Conservation (phyloP, 2,329 filamentous ascomycete genomes). For the Fusarium phyllophilum region DNA sequence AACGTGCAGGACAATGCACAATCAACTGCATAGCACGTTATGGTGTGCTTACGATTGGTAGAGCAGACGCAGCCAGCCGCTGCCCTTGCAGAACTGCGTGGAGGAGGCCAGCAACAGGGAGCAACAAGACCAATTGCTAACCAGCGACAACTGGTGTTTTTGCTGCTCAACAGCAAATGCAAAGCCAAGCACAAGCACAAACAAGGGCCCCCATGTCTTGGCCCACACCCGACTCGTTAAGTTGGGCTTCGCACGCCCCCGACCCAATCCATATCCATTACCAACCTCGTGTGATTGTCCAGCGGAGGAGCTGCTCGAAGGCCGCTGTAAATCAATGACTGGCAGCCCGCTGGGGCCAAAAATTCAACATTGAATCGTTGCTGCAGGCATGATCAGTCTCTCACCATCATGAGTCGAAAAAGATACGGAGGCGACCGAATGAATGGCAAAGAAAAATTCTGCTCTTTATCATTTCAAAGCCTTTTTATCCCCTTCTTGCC, state of each 20-base stretch:
- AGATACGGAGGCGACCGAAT: slow-evolving; percentile 11
- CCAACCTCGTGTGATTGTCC: slow-evolving; percentile 5
- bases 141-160: slow-evolving; percentile 8
- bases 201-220: slow-evolving; percentile 23
- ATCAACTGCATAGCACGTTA: slow-evolving; percentile 26
- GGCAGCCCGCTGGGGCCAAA: slow-evolving; percentile 1
- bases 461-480: not conserved
- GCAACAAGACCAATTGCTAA: slow-evolving; percentile 15
- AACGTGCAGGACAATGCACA: slow-evolving; percentile 32
- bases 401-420: slow-evolving; percentile 17
- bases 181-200: slow-evolving; percentile 2
- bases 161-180: slow-evolving; percentile 4
- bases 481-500: not conserved
- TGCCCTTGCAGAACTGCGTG: slow-evolving; percentile 40
- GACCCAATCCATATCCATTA: not conserved
- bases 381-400: slow-evolving; percentile 17
- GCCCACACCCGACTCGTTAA: not conserved
- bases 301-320: slow-evolving; percentile 7
- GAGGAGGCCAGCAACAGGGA: slow-evolving; percentile 26
- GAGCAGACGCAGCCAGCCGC: slow-evolving; percentile 42
- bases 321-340: slow-evolving; percentile 7
- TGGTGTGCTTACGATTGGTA: slow-evolving; percentile 37
- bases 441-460: not conserved
- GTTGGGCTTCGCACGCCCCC: not conserved
- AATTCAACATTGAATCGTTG: slow-evolving; percentile 1